Evolutionary conservation across 164 flowering plant species (phyloP), one percentile per base, ranked within the genome.

Genomic region (Macadamia integrifolia): DNA sequence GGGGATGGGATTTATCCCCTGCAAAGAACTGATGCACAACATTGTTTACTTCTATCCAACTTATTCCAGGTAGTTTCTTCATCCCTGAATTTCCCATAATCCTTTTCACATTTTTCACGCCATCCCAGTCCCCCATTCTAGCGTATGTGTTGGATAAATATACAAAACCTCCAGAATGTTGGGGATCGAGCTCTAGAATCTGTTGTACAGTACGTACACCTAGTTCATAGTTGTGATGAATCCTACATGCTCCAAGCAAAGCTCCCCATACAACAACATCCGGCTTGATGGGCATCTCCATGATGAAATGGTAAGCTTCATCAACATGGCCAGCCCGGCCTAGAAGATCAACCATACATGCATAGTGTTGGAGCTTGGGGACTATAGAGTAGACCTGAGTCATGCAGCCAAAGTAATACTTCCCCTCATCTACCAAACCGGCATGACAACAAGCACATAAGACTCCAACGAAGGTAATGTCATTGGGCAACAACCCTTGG

Each of bases 401-500:
- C 75, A 72, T 72, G 53, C 49, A 65, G 9, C 28, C 28, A 49
- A 72, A 72, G 53, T 76, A 66, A 64, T 56, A 42, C 49, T 58
- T 43, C 14, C 76, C 79, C 57, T 76, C 62, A 40, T 69, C 68
- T 14, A 72, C 73, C 64, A 76, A 58, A 58, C 79, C 76, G 0
- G 67, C 70, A 69, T 76, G 79, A 66, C 71, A 69, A 72, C 73
- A 72, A 29, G 79, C 79, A 66, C 79, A 76, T 50, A 76, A 62
- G 32, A 76, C 75, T 5, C 75, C 79, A 57, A 76, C 30, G 14
- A 72, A 72, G 17, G 76, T 76, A 62, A 76, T 69, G 14, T 72
- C 73, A 58, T 66, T 66, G 29, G 79, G 79, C 4, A 65, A 9
- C 64, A 76, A 68, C 5, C 73, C 72, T 49, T 42, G 66, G 31